Evolutionary conservation across 108 stramenopile genomes (phyloP).

Genomic region (Pseudonitzschia multiseries): DNA sequence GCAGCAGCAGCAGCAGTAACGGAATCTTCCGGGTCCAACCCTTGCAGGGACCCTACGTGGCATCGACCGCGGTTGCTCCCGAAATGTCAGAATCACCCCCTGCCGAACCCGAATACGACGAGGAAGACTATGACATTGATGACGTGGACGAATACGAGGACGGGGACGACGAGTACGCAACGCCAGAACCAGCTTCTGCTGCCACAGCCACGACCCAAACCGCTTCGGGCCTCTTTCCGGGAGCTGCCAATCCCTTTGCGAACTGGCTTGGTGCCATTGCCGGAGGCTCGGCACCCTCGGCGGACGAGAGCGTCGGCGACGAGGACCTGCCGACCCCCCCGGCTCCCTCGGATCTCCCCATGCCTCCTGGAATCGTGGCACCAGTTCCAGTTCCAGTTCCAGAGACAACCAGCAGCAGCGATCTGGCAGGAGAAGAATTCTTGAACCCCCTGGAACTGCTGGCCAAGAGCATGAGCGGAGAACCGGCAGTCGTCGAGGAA

Average conservation of each 20-base stretch:
- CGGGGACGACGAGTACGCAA: slow-evolving; percentile 31
- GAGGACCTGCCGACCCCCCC: slow-evolving; percentile 18
- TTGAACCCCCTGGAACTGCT: slow-evolving; percentile 34
- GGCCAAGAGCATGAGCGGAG: slow-evolving; percentile 4
- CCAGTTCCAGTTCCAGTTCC: not conserved
- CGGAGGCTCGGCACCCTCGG: not conserved
- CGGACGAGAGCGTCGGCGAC: not conserved
- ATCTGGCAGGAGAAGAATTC: not conserved
- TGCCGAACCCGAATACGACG: slow-evolving; percentile 31
- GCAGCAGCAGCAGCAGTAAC: not conserved
- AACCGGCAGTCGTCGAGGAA: not conserved
- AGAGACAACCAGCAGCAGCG: not conserved
- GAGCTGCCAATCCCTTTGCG: slow-evolving; percentile 56
- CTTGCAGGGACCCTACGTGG: not conserved
- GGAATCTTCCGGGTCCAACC: slow-evolving; percentile 12
- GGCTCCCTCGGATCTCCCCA: slow-evolving; percentile 7
- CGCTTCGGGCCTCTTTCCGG: slow-evolving; percentile 14
- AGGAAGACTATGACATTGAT: slow-evolving; percentile 45
- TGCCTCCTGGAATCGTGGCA: slow-evolving; percentile 27
- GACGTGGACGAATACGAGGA: slow-evolving; percentile 46
- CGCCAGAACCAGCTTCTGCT: slow-evolving; percentile 28
- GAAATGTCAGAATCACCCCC: not conserved
- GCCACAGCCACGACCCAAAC: slow-evolving; percentile 16
- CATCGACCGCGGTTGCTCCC: slow-evolving; percentile 2
- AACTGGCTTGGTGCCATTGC: slow-evolving; percentile 82